Base-by-base conservation (phyloP, 2,329 filamentous ascomycete genomes). In the Phyllosticta capitalensis region DNA sequence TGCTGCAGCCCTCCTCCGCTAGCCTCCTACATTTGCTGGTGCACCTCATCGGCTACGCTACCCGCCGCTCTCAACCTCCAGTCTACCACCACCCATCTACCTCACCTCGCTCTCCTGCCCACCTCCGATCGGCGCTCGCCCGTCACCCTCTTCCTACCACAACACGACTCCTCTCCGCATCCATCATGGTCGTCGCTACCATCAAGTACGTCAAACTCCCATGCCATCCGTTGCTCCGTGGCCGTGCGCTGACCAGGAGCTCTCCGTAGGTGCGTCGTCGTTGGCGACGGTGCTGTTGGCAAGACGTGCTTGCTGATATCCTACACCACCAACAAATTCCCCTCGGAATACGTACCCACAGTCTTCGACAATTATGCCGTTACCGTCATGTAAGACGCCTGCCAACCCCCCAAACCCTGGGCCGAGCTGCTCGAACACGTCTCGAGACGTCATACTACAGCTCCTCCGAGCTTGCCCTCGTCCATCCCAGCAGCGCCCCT, bases 331-430 rank as follows among this genome's bases (percentile, higher is more conserved):
- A 99, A 99, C 83, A 97, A 97, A 72, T 99, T 99, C 76, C 94
- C 94, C 38, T 96, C 92, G 70, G 94, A 99, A 92, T 99, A 99
- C 76, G 94, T 99, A 61, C 94, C 94, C 56, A 99, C 94, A 28
- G 94, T 99, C 65, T 99, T 99, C 76, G 94, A 99, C 77, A 99
- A 99, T 79, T 99, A 99, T 83, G 94, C 94, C 61, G 94, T 99
- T 74, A 99, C 94, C 66, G 94, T 99, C 67, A 99, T 99, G 94
- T 96, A 83, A 60, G 58, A 56, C 52, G 51, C 38, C 52, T 48
- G 21, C 56, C 50, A 52, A 38, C 52, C 56, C 30, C 49, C 52
- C 51, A 45, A 45, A n/a, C 6, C 5, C 33, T n/a, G 24, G 24
- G 24, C 24, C 24, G 24, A 26, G 24, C 33, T 12, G 10, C 33